A percentile compares a stretch with the other conserved stretches of the same genome.
Conservation (phyloP, 192 early-diverging fungal species). For the Kickxella alabastrina region DNA sequence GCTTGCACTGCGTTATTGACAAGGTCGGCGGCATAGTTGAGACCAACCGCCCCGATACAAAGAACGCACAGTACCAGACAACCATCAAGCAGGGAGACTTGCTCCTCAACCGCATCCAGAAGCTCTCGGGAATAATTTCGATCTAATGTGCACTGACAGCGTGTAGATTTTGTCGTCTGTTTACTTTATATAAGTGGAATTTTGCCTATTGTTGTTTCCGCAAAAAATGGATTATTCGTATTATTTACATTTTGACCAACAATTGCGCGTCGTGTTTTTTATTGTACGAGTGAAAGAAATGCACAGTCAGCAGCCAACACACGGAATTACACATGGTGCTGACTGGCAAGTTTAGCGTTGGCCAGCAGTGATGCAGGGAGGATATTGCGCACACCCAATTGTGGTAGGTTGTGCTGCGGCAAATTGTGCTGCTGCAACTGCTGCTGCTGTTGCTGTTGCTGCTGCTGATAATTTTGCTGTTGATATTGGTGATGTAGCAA, state of each 20-base stretch:
- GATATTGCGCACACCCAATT: neutral
- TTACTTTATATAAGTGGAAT: no score
- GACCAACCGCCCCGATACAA: slow-evolving; percentile 96
- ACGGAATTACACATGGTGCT: neutral
- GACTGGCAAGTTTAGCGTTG: slow-evolving; percentile 5
- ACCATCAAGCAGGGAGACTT: slow-evolving; percentile 96
- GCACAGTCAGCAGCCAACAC: no score
- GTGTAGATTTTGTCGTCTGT: neutral
- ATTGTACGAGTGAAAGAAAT: neutral
- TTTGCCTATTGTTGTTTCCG: no score
- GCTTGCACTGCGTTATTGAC: slow-evolving; percentile 98
- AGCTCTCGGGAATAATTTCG: slow-evolving; percentile 88
- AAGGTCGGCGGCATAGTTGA: slow-evolving; percentile 97
- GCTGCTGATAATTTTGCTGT: neutral
- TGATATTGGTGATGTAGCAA: neutral
- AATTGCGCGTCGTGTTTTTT: neutral
- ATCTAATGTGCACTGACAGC: slow-evolving; percentile 51
- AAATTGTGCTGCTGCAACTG: neutral
- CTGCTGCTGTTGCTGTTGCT: neutral
- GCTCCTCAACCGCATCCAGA: slow-evolving; percentile 93
- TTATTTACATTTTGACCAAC: no score
- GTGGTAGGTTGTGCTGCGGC: neutral
- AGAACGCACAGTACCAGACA: slow-evolving; percentile 97
- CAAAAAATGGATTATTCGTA: no score
- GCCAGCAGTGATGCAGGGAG: slow-evolving; percentile 13